Percentiles rank a stretch among this genome's conserved stretches.
phyloP scores from a whole-genome alignment of 805 yeast genomes.

The Sugiyamaella smithiae region DNA sequence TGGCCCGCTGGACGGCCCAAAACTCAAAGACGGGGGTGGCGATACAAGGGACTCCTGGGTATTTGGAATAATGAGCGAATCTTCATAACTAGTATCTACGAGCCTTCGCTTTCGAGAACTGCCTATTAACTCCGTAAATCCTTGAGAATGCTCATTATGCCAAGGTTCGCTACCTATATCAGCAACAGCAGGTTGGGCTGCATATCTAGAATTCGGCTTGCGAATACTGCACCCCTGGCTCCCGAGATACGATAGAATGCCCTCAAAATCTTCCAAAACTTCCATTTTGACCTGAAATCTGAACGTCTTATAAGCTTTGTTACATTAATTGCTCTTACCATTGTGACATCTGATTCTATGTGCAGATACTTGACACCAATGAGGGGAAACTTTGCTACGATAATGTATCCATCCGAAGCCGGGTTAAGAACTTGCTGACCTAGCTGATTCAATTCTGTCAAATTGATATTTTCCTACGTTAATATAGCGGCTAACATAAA shows the following conservation, averaged over 20 bases:
- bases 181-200: background rate
- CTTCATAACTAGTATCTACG: background rate
- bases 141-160: no score
- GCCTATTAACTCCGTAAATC: background rate
- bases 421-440: background rate
- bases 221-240: background rate
- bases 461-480: slow-evolving; percentile 4
- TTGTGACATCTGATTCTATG: background rate
- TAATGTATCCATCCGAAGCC: background rate
- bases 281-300: slow-evolving; percentile 4
- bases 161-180: background rate
- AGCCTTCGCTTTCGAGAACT: background rate
- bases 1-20: background rate
- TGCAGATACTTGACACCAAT: slow-evolving; percentile 14
- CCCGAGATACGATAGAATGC: background rate
- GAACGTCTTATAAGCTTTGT: background rate
- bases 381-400: slow-evolving; percentile 12
- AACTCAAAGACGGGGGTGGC: no score
- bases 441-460: background rate
- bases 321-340: background rate
- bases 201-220: background rate
- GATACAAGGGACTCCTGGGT: background rate
- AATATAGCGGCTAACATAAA: background rate
- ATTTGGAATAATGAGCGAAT: background rate
- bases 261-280: no score